Evolutionary conservation across 2,329 filamentous ascomycete genomes (phyloP).

Genomic region (Hypoxylon sp.): DNA sequence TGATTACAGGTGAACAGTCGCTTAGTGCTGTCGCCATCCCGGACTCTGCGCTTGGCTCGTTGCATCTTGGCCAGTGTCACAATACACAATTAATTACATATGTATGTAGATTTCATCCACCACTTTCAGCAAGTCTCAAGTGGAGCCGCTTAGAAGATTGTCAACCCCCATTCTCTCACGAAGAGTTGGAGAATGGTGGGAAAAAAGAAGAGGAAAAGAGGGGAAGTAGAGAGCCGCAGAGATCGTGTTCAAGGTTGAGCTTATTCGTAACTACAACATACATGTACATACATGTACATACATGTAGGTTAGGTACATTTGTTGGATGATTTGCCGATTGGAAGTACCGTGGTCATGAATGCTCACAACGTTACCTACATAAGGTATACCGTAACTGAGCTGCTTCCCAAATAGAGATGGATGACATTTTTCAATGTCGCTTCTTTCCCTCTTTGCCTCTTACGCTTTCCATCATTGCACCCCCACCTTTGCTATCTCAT

Average conservation of each 20-base stretch:
- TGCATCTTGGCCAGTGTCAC: slow-evolving; percentile 38
- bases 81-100: slow-evolving; percentile 1
- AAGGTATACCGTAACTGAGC: too few species aligned
- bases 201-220: slow-evolving; percentile 7
- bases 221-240: not conserved
- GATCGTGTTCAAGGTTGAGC: not conserved
- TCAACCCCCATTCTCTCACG: slow-evolving; percentile 40
- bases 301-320: too few species aligned
- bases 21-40: slow-evolving; percentile 30
- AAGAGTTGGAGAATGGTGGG: not conserved
- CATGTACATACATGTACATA: too few species aligned
- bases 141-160: slow-evolving; percentile 28
- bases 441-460: slow-evolving; percentile 1
- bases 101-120: slow-evolving; percentile 30
- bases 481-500: slow-evolving; percentile 38
- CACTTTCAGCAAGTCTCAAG: slow-evolving; percentile 38
- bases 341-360: not conserved
- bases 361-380: not conserved
- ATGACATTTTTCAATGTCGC: slow-evolving; percentile 6
- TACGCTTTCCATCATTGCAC: not conserved
- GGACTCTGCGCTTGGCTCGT: slow-evolving; percentile 39
- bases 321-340: slow-evolving; percentile 4
- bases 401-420: slow-evolving; percentile 9
- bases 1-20: slow-evolving; percentile 57
- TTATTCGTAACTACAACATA: too few species aligned